phyloP scores from a whole-genome alignment of 2,329 filamentous ascomycete species.

The Talaromyces sp. region DNA sequence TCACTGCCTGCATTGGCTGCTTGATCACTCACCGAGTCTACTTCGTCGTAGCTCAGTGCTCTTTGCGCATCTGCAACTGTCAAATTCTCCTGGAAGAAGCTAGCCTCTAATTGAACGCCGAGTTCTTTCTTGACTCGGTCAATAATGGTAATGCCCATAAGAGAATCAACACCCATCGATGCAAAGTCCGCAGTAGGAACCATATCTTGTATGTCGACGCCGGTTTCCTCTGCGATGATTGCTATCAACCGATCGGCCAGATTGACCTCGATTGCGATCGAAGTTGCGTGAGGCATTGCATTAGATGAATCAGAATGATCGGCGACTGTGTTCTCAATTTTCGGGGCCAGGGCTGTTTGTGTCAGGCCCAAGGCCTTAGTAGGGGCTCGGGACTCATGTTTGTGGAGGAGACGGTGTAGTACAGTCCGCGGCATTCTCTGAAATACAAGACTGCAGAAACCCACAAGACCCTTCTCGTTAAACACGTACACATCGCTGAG shows the following conservation, averaged over 20 bases:
- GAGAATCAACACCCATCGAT: not conserved
- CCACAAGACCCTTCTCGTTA: not conserved
- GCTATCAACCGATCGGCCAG: not conserved
- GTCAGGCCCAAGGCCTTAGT: not conserved
- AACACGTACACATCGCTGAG: not conserved
- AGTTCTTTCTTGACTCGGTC: not conserved
- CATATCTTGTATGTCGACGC: not conserved
- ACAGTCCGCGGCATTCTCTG: not conserved
- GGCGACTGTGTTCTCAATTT: not conserved
- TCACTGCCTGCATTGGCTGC: not conserved
- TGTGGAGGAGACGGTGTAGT: not conserved
- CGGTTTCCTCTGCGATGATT: not conserved
- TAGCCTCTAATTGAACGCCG: not conserved
- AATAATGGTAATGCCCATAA: not conserved
- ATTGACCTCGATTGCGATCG: not conserved
- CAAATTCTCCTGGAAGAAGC: not conserved
- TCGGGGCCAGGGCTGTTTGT: not conserved
- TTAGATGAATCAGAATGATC: not conserved
- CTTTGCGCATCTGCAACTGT: not conserved
- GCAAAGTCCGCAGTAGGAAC: not conserved
- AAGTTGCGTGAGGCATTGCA: not conserved
- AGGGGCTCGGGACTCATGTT: not conserved
- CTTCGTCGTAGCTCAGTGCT: not conserved
- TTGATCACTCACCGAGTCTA: not conserved
- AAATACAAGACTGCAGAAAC: not conserved